Evolutionary conservation across 352 stramenopile species (phyloP), one percentile per base, ranked within the genome.

Genomic region (Paralagenidium karlingii): DNA sequence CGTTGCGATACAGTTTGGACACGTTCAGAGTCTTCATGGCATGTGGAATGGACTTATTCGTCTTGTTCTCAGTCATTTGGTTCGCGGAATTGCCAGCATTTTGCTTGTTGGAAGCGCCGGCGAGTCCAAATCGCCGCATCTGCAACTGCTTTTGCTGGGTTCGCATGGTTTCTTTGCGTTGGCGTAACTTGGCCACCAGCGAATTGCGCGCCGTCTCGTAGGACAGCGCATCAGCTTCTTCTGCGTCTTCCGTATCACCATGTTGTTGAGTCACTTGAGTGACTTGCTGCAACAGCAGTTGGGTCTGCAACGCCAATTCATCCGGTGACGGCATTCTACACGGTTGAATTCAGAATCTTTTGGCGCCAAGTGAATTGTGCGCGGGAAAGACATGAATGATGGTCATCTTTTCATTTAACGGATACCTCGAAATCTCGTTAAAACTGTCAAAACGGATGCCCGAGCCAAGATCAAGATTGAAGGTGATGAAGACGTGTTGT

Each of bases 271-370:
- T 68, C 25, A 67, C 54, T 40, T 82, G 69, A 45, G 71, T 67
- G 34, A 64, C 68, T 55, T 83, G 63, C 50, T 87, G 69, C 58
- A 87, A 58, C 62, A 87, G 53, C 7, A 84, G 52, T 54, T 87
- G 69, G 49, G 74, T 84, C 60, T 87, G 52, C 27, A 87, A 59
- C 41, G 74, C 74, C 43, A 87, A 25, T 53, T 76, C 60, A 44
- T 78, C 64, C n/a, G n/a, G n/a, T n/a, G n/a, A n/a, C n/a, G n/a
- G n/a, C n/a, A n/a, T n/a, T n/a, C n/a, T n/a, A n/a, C n/a, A n/a
- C n/a, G n/a, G n/a, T n/a, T n/a, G n/a, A n/a, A n/a, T n/a, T n/a
- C n/a, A n/a, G n/a, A n/a, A n/a, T n/a, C n/a, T n/a, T n/a, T n/a
- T n/a, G n/a, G n/a, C n/a, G n/a, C n/a, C n/a, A n/a, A n/a, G n/a